These are phyloP conservation scores for Gaeumannomyces tritici DNA, from an alignment of 2,329 filamentous ascomycete species.

Conservation along the genomic window DNA sequence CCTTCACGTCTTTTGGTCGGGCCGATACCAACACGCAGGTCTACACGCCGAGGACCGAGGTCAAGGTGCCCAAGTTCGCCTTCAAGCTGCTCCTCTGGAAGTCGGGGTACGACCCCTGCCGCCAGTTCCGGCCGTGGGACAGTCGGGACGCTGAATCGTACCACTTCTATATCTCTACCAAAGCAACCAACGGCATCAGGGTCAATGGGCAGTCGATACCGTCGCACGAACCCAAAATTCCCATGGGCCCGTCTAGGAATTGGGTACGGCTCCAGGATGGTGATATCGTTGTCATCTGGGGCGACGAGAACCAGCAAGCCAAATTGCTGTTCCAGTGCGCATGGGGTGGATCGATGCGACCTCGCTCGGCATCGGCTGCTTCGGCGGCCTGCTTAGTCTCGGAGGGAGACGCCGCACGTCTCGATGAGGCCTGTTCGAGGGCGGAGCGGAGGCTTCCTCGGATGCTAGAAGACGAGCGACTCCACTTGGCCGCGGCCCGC, in stretches of 20 bases:
- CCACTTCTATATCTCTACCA: slow-evolving; percentile 68
- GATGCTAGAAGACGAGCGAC: slow-evolving; percentile 26
- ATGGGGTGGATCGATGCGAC: slow-evolving; percentile 41
- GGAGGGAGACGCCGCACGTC: slow-evolving; percentile 27
- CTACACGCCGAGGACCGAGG: slow-evolving; percentile 54
- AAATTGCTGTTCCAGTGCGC: slow-evolving; percentile 42
- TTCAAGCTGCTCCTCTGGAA: slow-evolving; percentile 71
- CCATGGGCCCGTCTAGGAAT: slow-evolving; percentile 41
- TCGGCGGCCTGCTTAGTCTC: slow-evolving; percentile 24
- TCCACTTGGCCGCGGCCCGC: slow-evolving; percentile 30
- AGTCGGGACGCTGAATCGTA: slow-evolving; percentile 45
- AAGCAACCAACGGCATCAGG: slow-evolving; percentile 64
- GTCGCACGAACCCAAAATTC: slow-evolving; percentile 44
- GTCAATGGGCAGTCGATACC: slow-evolving; percentile 64
- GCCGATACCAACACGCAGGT: slow-evolving; percentile 56
- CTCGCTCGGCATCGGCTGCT: slow-evolving; percentile 8
- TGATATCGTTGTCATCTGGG: slow-evolving; percentile 67
- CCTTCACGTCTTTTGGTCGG: slow-evolving; percentile 71
- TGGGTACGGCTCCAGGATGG: slow-evolving; percentile 68
- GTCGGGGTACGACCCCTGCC: slow-evolving; percentile 52
- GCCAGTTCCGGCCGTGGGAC: slow-evolving; percentile 42
- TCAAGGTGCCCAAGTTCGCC: slow-evolving; percentile 70
- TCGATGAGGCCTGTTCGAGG: slow-evolving; percentile 38
- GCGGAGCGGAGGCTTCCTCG: slow-evolving; percentile 35
- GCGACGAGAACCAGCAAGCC: slow-evolving; percentile 18